Percentiles rank a stretch among this genome's conserved stretches.
Conservation (phyloP, 2,329 filamentous ascomycete genomes). For the Dothistroma septosporum region DNA sequence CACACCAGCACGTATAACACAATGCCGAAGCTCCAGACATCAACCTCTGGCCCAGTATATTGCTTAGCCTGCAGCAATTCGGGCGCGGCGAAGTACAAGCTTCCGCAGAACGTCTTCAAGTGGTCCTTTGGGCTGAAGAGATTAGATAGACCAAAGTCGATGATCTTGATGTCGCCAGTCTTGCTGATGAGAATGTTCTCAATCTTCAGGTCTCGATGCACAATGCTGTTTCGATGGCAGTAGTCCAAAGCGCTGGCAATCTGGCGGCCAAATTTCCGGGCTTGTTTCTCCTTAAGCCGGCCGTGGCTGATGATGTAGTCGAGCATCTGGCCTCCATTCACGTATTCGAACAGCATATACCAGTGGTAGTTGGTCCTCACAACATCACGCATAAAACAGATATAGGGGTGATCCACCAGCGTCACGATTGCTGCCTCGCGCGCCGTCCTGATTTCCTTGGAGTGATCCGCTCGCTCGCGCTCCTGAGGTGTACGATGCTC, state of each 20-base stretch:
- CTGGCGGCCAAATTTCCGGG: slow-evolving; percentile 93
- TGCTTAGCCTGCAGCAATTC: slow-evolving; percentile 89
- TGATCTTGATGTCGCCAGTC: slow-evolving; percentile 98
- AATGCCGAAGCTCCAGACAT: slow-evolving; percentile 98
- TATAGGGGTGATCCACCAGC: slow-evolving; percentile 88
- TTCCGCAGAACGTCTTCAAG: slow-evolving; percentile 95
- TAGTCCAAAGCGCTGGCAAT: slow-evolving; percentile 96
- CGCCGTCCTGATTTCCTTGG: slow-evolving; percentile 91
- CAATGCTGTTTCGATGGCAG: slow-evolving; percentile 96
- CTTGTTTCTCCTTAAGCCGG: slow-evolving; percentile 95
- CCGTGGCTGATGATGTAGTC: slow-evolving; percentile 99
- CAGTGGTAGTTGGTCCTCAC: slow-evolving; percentile 96
- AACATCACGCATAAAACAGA: slow-evolving; percentile 92
- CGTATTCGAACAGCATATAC: slow-evolving; percentile 99
- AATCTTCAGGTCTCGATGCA: slow-evolving; percentile 95
- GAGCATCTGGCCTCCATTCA: slow-evolving; percentile 98
- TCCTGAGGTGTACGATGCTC: slow-evolving; percentile 70
- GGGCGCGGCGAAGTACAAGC: slow-evolving; percentile 94
- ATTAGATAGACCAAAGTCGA: slow-evolving; percentile 96
- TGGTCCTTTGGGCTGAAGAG: slow-evolving; percentile 81
- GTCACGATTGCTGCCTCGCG: slow-evolving; percentile 95
- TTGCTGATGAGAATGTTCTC: slow-evolving; percentile 99
- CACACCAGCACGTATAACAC: slow-evolving; percentile 96
- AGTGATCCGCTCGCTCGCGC: slow-evolving; percentile 87
- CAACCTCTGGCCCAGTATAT: slow-evolving; percentile 94